Percentiles rank a stretch among this genome's conserved stretches.
Evolutionary conservation across 768 basidiomycete species (phyloP).

Genomic region (Suillus clintonianus): DNA sequence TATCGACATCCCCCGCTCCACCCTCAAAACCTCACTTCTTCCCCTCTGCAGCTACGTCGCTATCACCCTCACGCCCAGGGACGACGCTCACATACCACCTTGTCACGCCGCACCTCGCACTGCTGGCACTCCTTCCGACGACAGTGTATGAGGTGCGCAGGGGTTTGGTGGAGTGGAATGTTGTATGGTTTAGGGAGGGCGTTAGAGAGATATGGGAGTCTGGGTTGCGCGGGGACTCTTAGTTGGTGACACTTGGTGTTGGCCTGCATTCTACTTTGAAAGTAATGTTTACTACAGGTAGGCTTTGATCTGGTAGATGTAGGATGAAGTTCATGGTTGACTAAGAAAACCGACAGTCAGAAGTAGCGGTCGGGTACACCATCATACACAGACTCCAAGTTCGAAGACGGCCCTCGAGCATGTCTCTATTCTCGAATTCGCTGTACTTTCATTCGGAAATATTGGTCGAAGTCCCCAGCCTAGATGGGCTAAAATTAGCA

Average conservation of each 20-base stretch:
- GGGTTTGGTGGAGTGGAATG: conserved; percentile 83
- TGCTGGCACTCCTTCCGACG: conserved; percentile 74
- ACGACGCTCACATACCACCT: conserved; percentile 86
- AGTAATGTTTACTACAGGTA: conserved; percentile 15
- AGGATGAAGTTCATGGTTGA: not conserved
- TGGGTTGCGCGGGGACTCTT: conserved; percentile 50
- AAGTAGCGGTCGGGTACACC: not conserved
- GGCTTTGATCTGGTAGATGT: conserved; percentile 3
- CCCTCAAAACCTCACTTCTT: not conserved
- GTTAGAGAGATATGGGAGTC: conserved; percentile 75
- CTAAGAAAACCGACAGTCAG: not conserved
- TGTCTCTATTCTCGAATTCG: not conserved
- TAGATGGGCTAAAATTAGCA: not conserved
- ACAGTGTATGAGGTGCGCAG: conserved; percentile 70
- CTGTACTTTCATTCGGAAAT: not conserved
- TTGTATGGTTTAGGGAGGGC: conserved; percentile 82
- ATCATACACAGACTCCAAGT: not conserved
- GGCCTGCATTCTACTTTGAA: not conserved
- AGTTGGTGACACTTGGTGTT: not conserved
- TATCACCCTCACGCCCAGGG: conserved; percentile 57
- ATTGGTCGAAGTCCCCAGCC: not conserved
- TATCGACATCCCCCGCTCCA: not conserved
- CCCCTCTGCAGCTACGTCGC: conserved; percentile 42
- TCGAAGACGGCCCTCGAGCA: not conserved
- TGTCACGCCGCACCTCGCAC: conserved; percentile 69